Evolutionary conservation across 805 yeast species (phyloP), one percentile per base, ranked within the genome.

Genomic region (Lachancea meyersii): DNA sequence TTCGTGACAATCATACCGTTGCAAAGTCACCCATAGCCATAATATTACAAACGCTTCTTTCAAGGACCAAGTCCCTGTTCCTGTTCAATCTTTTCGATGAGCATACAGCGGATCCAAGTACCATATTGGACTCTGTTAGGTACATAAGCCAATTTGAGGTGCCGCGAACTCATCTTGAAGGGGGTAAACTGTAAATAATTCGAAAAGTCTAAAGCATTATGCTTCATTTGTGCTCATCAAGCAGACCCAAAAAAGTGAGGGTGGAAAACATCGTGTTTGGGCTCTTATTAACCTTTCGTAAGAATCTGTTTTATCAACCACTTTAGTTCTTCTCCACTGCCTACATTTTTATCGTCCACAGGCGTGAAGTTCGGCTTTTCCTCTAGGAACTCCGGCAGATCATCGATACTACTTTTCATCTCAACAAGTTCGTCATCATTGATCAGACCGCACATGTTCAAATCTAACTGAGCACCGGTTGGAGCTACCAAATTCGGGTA

Each of bases 401-500:
- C 67, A 40, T 62, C 67, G 35, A 63, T 61, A n/a, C 52, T 50
- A 38, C 64, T 62, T 27, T 57, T 57, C 23, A 46, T 50, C 16
- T 50, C 44, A 5, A 61, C 58, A 24, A 62, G 32, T 31, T 63
- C 63, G 42, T 72, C 84, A 54, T 82, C 89, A 58, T 82, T 82
- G 27, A 71, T 65, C 19, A 82, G 57, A 57, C 72, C 69, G 3
- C 70, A 71, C 38, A 68, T 64, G 8, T 75, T 61, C 16, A 84
- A 59, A 40, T 79, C 65, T 33, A 71, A 67, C 31, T 70, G 61
- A 1, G 87, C 76, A 5, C 87, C 86, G 48, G 75, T 69, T 3
- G 85, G 82, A 50, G 84, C 88, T 5, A 81, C 70, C 38, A 82
- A 58, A 58, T 78, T 82, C 1, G 93, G 93, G 35, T 74, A 71